These are phyloP conservation scores for Cryptococcus sp. DNA, from an alignment of 1,284 basidiomycete genomes.

Conservation along the genomic window DNA sequence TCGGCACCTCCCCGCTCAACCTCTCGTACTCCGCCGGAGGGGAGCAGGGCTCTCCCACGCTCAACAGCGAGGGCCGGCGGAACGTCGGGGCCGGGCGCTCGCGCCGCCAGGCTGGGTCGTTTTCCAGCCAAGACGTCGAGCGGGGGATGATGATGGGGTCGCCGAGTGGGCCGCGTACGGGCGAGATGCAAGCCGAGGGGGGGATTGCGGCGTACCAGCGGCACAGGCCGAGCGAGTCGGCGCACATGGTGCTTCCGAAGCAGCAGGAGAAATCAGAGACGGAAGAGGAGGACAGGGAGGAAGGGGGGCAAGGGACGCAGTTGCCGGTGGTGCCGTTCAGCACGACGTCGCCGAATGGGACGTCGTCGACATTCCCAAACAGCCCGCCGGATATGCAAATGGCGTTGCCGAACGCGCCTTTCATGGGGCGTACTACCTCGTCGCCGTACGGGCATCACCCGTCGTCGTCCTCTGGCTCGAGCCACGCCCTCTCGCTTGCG, in stretches of 20 bases:
- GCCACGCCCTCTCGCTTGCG: slow-evolving; percentile 22
- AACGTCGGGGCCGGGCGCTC: neutral
- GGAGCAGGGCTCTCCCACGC: slow-evolving; percentile 23
- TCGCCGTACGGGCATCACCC: slow-evolving; percentile 30
- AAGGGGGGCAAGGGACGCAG: slow-evolving; percentile 18
- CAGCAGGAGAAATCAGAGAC: slow-evolving; percentile 17
- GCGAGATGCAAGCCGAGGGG: neutral
- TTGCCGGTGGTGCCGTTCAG: slow-evolving; percentile 1
- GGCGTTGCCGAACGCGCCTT: slow-evolving; percentile 5
- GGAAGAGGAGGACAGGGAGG: slow-evolving; percentile 17
- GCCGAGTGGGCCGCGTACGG: slow-evolving; percentile 17
- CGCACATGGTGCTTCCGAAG: slow-evolving; percentile 20
- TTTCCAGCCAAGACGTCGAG: slow-evolving; percentile 85
- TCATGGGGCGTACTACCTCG: slow-evolving; percentile 17
- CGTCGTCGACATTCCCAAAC: slow-evolving; percentile 13
- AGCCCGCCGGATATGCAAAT: slow-evolving; percentile 17
- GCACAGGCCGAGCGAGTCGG: slow-evolving; percentile 29
- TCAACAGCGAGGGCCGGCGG: slow-evolving; percentile 13
- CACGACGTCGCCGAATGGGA: slow-evolving; percentile 9
- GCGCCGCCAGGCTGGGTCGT: slow-evolving; percentile 78
- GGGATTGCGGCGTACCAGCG: slow-evolving; percentile 14
- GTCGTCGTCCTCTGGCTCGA: slow-evolving; percentile 38
- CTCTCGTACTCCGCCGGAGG: neutral
- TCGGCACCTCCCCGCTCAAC: slow-evolving; percentile 19
- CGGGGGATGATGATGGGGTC: slow-evolving; percentile 73